Conservation (phyloP, 2,329 filamentous ascomycete genomes). For the Zalaria obscura region DNA sequence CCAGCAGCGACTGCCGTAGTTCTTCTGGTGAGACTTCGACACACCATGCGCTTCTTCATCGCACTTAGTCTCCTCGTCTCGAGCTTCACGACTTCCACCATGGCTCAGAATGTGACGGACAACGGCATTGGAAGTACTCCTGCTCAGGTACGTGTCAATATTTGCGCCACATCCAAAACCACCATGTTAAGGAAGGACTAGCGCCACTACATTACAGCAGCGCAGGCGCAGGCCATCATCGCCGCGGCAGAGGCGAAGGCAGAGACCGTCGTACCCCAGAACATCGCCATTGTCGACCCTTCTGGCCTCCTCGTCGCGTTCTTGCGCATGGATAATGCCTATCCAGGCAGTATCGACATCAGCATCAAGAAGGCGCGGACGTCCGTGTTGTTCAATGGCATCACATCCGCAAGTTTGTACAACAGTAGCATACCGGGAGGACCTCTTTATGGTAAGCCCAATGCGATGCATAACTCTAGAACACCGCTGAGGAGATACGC, state of each 20-base stretch:
- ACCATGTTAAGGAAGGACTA: constrained; percentile 1
- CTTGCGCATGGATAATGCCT: constrained; percentile 17
- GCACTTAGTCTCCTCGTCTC: no score
- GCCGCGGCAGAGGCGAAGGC: constrained; percentile 8
- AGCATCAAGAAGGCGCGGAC: constrained; percentile 16
- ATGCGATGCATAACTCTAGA: not conserved
- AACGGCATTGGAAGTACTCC: constrained; percentile 4
- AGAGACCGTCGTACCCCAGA: constrained; percentile 9
- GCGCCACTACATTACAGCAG: constrained; percentile 13
- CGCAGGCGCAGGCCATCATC: constrained; percentile 12
- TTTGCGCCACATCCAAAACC: not conserved
- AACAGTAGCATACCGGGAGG: constrained; percentile 12
- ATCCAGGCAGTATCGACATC: constrained; percentile 13
- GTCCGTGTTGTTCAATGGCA: constrained; percentile 14
- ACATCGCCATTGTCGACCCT: constrained; percentile 15
- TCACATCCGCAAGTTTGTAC: constrained; percentile 12
- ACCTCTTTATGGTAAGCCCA: constrained; percentile 1
- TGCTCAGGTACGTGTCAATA: not conserved
- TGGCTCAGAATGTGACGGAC: not conserved
- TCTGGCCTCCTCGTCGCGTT: constrained; percentile 14
- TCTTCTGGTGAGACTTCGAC: no score
- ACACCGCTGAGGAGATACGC: not conserved
- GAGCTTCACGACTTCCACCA: no score
- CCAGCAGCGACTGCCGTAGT: no score
- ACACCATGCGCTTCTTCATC: no score